Base-by-base conservation (phyloP, 169 alveolate species). In the Plasmodium malariae region DNA sequence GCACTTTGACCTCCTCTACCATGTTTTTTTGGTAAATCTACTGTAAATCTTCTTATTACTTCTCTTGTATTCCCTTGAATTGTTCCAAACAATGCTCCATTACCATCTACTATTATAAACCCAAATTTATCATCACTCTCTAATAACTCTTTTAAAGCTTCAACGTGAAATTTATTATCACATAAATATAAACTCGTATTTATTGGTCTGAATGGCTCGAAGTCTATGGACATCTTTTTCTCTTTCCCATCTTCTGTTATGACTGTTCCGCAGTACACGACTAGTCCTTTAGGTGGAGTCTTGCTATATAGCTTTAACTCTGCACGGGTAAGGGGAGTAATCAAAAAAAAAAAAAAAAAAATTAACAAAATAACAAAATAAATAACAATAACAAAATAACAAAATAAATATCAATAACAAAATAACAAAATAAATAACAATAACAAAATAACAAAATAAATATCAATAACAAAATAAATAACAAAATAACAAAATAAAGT, bases 1-100 rank as follows among this genome's bases (percentile, higher is more conserved):
- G 99, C 99, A 32, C 99, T 98, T 96, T 99, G 99, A 30, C 99
- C 99, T 69, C 99, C 99, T 74, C 99, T 95, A 37, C 99, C 99
- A 91, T 98, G 99, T 93, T 98, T 98, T 95, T 98, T 98, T 7
- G 99, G 99, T 36, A 98, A 94, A 76, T 98, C 99, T 3, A 98
- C 99, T 26, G 97, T 95, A 93, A 98, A 98, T 88, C 97, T 95
- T 88, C 98, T 97, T 34, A 98, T 85, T 12, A 93, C 95, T 78
- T 93, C 96, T 92, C 97, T 96, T 28, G 98, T 91, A 62, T 97
- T 97, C 60, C 99, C 99, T 89, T 98, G 98, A 28, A 99, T 96
- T 1, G 99, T 97, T 0, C 99, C 99, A 91, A 96, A 98, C 4
- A 98, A 95, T 14, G 99, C 97, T 12, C 99, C 99, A 88, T 96